phyloP scores from a whole-genome alignment of 2,329 filamentous ascomycete species.

The Talaromyces sp. region DNA sequence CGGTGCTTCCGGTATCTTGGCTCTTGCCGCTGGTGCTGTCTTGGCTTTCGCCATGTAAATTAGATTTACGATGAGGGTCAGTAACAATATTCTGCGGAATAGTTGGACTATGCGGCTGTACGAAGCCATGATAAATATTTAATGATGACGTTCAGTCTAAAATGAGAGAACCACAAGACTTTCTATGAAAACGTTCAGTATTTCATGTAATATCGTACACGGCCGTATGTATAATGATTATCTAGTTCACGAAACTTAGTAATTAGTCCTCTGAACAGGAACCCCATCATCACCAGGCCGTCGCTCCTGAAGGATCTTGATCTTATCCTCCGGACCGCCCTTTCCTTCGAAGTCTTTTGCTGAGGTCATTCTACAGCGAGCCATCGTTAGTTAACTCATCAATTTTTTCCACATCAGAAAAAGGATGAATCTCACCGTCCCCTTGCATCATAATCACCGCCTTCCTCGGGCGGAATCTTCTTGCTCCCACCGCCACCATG shows the following conservation, averaged over 20 bases:
- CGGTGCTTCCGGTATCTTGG: neutral
- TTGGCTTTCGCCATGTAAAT: constrained; percentile 12
- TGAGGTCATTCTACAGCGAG: constrained; percentile 29
- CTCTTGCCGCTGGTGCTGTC: constrained; percentile 11
- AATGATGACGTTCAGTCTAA: neutral
- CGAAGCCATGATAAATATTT: neutral
- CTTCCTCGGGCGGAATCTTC: constrained; percentile 41
- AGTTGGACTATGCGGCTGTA: neutral
- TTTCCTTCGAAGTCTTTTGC: constrained; percentile 36
- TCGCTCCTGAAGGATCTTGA: constrained; percentile 25
- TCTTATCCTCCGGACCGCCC: constrained; percentile 36
- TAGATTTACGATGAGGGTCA: neutral
- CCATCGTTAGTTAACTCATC: neutral
- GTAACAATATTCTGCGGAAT: neutral
- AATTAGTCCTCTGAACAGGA: constrained; percentile 17
- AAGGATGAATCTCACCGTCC: constrained; percentile 29
- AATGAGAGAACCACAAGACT: neutral
- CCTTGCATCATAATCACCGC: constrained; percentile 37
- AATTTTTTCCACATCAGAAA: neutral
- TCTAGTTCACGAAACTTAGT: neutral
- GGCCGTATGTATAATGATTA: neutral
- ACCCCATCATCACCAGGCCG: constrained; percentile 19
- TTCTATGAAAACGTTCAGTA: neutral
- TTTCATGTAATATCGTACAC: neutral
- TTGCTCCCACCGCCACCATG: constrained; percentile 37